Percentiles rank a stretch among this genome's conserved stretches.
Conservation (phyloP, 2,329 filamentous ascomycete species). For the Aaosphaeria arxii region DNA sequence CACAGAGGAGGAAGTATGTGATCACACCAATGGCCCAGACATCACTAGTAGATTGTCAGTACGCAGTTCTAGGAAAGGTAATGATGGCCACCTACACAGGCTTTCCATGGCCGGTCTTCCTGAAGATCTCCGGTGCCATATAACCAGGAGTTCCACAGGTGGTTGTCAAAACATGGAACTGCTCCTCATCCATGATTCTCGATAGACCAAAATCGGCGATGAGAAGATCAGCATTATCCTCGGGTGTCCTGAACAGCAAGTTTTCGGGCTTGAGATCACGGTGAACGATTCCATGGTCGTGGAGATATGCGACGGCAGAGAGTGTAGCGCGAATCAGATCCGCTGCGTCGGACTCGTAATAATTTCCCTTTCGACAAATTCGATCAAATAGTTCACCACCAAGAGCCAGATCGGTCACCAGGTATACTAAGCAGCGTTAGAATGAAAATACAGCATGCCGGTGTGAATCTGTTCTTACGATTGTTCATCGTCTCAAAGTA, state of each 20-base stretch:
- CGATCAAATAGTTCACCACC: slow-evolving; percentile 97
- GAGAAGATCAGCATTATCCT: slow-evolving; percentile 90
- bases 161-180: slow-evolving; percentile 95
- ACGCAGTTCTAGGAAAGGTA: neutral
- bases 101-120: slow-evolving; percentile 96
- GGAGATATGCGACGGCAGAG: slow-evolving; percentile 96
- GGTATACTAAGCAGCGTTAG: slow-evolving; percentile 62
- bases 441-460: neutral
- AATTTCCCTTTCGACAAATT: slow-evolving; percentile 97
- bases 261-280: slow-evolving; percentile 98
- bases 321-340: slow-evolving; percentile 92
- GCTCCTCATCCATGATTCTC: slow-evolving; percentile 97
- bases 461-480: slow-evolving; percentile 47
- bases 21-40: slow-evolving; percentile 98
- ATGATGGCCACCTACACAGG: slow-evolving; percentile 64
- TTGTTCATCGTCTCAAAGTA: slow-evolving; percentile 99
- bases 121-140: slow-evolving; percentile 99
- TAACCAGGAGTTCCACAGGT: slow-evolving; percentile 98
- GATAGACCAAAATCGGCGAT: slow-evolving; percentile 97
- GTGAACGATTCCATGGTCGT: slow-evolving; percentile 98
- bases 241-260: slow-evolving; percentile 90
- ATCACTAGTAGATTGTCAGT: slow-evolving; percentile 53
- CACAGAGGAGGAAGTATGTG: slow-evolving; percentile 96
- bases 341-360: slow-evolving; percentile 95
- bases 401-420: slow-evolving; percentile 93